These are phyloP conservation scores for Spirogloea muscicola DNA, from an alignment of 139 green algal genomes.

Conservation along the genomic window DNA sequence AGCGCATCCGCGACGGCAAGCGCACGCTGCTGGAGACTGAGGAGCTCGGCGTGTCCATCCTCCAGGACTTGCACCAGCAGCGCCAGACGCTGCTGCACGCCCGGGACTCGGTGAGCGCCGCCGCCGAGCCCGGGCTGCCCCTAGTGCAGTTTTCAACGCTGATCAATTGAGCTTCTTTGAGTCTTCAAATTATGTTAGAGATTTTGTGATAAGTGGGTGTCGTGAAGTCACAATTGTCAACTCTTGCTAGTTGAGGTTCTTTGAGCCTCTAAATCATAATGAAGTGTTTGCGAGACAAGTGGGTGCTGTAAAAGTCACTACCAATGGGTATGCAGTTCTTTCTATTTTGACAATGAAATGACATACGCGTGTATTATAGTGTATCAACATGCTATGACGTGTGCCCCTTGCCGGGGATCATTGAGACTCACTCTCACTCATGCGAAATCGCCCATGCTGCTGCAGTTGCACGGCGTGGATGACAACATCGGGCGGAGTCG, in stretches of 20 bases:
- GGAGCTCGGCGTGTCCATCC: constrained; percentile 86
- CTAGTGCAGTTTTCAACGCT: too few relatives aligned
- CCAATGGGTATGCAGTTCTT: background rate
- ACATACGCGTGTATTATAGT: too few relatives aligned
- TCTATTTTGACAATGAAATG: too few relatives aligned
- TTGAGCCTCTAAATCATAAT: background rate
- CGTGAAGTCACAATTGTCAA: too few relatives aligned
- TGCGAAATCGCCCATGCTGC: too few relatives aligned
- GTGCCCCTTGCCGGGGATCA: too few relatives aligned
- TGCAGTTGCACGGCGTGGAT: constrained; percentile 72
- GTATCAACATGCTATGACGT: too few relatives aligned
- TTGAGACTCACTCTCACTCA: too few relatives aligned
- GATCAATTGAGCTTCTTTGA: too few relatives aligned
- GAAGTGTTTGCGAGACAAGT: background rate
- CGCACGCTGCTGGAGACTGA: constrained; percentile 54
- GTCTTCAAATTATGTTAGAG: too few relatives aligned
- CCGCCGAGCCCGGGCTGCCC: too few relatives aligned
- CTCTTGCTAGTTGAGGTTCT: background rate
- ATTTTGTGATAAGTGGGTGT: too few relatives aligned
- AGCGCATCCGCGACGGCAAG: constrained; percentile 41
- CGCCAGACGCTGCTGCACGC: constrained; percentile 84
- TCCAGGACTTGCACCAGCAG: constrained; percentile 85
- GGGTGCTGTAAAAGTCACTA: background rate
- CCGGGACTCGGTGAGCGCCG: constrained; percentile 62
- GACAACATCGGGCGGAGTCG: constrained; percentile 76